Percentiles rank a stretch among this genome's conserved stretches.
phyloP scores from a whole-genome alignment of 2,329 filamentous ascomycete genomes.

The Ophidiomyces ophidiicola region DNA sequence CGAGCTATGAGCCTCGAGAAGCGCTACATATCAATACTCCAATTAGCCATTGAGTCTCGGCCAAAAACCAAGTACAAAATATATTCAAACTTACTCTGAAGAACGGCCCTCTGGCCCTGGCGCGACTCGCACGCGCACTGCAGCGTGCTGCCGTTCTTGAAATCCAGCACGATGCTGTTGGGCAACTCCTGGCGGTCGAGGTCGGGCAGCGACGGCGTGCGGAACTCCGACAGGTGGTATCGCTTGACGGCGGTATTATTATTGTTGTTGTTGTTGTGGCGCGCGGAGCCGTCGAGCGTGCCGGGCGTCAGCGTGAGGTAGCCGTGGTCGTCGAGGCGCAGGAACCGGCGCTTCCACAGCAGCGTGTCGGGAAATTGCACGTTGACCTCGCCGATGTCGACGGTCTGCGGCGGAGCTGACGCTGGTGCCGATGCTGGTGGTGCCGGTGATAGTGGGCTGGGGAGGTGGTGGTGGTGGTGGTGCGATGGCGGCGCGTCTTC shows the following conservation, averaged over 20 bases:
- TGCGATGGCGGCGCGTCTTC: not conserved
- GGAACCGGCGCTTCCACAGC: conserved; percentile 86
- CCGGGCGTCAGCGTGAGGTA: conserved; percentile 68
- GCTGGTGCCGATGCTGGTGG: conserved; percentile 22
- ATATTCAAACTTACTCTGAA: conserved; percentile 35
- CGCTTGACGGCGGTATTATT: conserved; percentile 64
- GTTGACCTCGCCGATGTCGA: conserved; percentile 79
- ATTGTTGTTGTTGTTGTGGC: too few relatives aligned
- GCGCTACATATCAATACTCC: conserved; percentile 25
- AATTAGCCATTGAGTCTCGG: too few relatives aligned
- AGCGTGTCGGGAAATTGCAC: conserved; percentile 94
- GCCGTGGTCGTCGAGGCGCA: conserved; percentile 72
- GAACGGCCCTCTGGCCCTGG: conserved; percentile 40
- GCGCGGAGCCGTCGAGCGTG: conserved; percentile 47
- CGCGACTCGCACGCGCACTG: conserved; percentile 52
- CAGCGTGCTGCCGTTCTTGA: conserved; percentile 48
- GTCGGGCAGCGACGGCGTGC: conserved; percentile 66
- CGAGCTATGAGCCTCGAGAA: conserved; percentile 31
- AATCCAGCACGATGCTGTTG: conserved; percentile 61
- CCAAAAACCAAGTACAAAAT: not conserved
- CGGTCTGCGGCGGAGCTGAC: conserved; percentile 37
- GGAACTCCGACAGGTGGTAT: conserved; percentile 79
- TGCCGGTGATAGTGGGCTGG: too few relatives aligned
- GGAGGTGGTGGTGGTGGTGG: too few relatives aligned
- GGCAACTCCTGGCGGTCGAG: conserved; percentile 86